Evolutionary conservation across 305 asterid genomes (phyloP).

Genomic region (Solanum hybrid): DNA sequence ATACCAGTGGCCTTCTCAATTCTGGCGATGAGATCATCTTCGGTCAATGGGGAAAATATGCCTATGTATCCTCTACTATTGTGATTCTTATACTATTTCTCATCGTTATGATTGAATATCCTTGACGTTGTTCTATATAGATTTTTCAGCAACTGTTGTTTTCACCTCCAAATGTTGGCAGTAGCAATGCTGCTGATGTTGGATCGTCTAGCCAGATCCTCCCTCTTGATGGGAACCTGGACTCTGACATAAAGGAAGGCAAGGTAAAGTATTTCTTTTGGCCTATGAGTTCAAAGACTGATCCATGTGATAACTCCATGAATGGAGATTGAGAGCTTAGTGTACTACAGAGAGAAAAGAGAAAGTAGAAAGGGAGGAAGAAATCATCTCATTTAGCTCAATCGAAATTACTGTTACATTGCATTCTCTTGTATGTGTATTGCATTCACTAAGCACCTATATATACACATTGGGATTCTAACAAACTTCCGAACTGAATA

Average conservation of each 20-base stretch:
- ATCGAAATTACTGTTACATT: neutral
- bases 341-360: neutral
- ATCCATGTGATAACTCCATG: neutral
- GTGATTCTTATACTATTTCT: neutral
- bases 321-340: neutral
- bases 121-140: constrained; percentile 36
- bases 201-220: constrained; percentile 39
- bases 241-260: constrained; percentile 46
- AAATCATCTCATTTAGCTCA: neutral
- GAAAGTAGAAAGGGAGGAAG: neutral
- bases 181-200: constrained; percentile 39
- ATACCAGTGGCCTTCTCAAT: neutral
- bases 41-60: neutral
- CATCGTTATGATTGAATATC: constrained; percentile 9
- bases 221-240: constrained; percentile 39
- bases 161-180: constrained; percentile 43
- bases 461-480: neutral
- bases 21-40: neutral
- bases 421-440: neutral
- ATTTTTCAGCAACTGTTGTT: constrained; percentile 44
- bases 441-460: neutral
- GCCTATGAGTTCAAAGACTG: neutral
- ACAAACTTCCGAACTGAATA: neutral
- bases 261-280: constrained; percentile 10
- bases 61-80: neutral